Evolutionary conservation across 495 filamentous ascomycete species (phyloP), one percentile per base, ranked within the genome.

Genomic region (Neurospora cerealis): DNA sequence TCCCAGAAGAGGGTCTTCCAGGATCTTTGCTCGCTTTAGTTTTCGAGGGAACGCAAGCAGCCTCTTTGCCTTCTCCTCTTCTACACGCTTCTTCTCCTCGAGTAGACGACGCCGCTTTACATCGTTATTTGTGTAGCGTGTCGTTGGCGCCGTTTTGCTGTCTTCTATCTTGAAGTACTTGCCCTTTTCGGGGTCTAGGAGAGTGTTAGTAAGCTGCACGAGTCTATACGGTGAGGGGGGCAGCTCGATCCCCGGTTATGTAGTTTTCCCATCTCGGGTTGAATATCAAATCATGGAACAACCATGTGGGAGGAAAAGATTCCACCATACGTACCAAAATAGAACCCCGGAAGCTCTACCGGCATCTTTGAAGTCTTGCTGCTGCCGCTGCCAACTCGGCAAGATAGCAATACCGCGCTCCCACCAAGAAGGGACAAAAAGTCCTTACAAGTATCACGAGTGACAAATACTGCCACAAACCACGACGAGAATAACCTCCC

Each of bases 131-230:
- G 77, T 75, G 36, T 83, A 79, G 81, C 83, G 85, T 6, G 78
- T 74, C 2, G 83, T 82, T 0, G 84, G 81, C 8, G 83, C 81
- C 0, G 81, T 83, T n/a, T 60, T 72, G 72, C 32, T 41, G 41
- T 38, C 73, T 76, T 86, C 81, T 54, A 88, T 79, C 71, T 82
- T 84, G 78, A 87, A 88, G 77, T 87, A 88, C 21, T 83, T 85
- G 32, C 77, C 72, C 74, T 83, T 87, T 19, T 76, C 79, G 5
- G 74, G 21, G 71, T 88, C 87, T 86, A 69, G 11, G 0, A 62
- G 15, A 34, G 28, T 19, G 28, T 62, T 62, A 62, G 54, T 62
- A 15, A 34, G 54, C 28, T 17, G 7, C 15, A 62, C 13, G 0
- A 62, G 54, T 28, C 24, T 19, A 32, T 62, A 8, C 28, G 54